phyloP scores from a whole-genome alignment of 306 rosid species.

The Pterocarpus macrocarpus region DNA sequence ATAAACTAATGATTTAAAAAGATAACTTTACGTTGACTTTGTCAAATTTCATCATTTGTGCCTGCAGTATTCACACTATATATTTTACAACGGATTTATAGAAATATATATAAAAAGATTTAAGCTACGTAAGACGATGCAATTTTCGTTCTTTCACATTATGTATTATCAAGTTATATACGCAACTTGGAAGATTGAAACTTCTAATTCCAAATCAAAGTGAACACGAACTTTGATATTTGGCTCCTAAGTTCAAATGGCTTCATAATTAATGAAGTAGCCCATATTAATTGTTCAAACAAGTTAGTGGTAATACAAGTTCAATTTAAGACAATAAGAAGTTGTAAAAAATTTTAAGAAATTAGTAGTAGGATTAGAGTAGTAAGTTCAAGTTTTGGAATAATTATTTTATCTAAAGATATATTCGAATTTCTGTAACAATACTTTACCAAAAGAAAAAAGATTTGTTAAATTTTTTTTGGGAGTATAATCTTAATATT shows the following conservation, averaged over 20 bases:
- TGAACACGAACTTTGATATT: too few species aligned
- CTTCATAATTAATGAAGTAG: too few species aligned
- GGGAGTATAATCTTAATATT: conserved; percentile 1
- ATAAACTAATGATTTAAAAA: not conserved
- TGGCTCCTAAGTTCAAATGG: too few species aligned
- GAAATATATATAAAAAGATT: not conserved
- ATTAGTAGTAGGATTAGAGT: too few species aligned
- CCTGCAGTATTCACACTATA: conserved; percentile 27
- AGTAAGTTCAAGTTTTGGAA: too few species aligned
- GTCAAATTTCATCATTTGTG: not conserved
- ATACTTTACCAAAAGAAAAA: not conserved
- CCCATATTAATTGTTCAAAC: too few species aligned
- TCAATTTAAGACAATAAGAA: too few species aligned
- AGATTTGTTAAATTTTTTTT: not conserved
- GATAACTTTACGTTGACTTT: not conserved
- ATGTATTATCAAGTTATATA: not conserved
- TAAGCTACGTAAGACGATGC: not conserved
- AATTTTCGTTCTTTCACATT: not conserved
- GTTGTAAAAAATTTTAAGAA: too few species aligned
- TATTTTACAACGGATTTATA: not conserved
- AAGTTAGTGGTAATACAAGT: too few species aligned
- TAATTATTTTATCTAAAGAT: too few species aligned
- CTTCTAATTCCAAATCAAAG: too few species aligned
- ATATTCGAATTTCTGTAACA: not conserved
- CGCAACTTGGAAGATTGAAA: too few species aligned